These are phyloP conservation scores for Yarrowia sp. DNA, from an alignment of 805 yeast species.

Conservation along the genomic window DNA sequence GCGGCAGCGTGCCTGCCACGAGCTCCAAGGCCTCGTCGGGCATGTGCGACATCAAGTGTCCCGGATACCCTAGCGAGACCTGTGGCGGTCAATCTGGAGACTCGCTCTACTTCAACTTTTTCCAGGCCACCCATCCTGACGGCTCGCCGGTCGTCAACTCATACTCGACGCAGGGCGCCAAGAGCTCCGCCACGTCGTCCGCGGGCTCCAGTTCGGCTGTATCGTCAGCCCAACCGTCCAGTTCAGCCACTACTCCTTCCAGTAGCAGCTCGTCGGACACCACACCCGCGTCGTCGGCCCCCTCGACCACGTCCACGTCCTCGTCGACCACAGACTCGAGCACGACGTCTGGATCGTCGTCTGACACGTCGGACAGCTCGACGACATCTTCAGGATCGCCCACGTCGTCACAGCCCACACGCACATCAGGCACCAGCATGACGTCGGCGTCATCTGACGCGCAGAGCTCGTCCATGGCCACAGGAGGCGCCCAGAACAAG, in stretches of 20 bases:
- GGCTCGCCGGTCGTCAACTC: conserved; percentile 9
- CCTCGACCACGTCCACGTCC: conserved; percentile 6
- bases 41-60: conserved; percentile 50
- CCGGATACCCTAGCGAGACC: conserved; percentile 57
- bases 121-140: conserved; percentile 24
- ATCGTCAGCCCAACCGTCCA: conserved; percentile 25
- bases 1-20: conserved; percentile 47
- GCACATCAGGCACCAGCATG: conserved; percentile 11
- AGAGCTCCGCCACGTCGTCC: conserved; percentile 28
- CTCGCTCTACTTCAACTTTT: conserved; percentile 33
- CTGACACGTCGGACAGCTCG: background rate
- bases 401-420: conserved; percentile 26
- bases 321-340: background rate
- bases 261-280: conserved; percentile 28
- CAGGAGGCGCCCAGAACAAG: conserved; percentile 35
- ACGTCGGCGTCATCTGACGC: background rate
- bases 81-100: conserved; percentile 58
- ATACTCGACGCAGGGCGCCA: background rate
- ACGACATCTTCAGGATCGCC: background rate
- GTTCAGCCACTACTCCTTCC: conserved; percentile 27
- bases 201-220: conserved; percentile 21
- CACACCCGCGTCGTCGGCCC: conserved; percentile 26
- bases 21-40: conserved; percentile 34
- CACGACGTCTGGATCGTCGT: conserved; percentile 16
- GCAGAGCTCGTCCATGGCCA: conserved; percentile 27